Evolutionary conservation across 345 rosid species (phyloP), one percentile per base, ranked within the genome.

Genomic region (Aethionema arabicum): DNA sequence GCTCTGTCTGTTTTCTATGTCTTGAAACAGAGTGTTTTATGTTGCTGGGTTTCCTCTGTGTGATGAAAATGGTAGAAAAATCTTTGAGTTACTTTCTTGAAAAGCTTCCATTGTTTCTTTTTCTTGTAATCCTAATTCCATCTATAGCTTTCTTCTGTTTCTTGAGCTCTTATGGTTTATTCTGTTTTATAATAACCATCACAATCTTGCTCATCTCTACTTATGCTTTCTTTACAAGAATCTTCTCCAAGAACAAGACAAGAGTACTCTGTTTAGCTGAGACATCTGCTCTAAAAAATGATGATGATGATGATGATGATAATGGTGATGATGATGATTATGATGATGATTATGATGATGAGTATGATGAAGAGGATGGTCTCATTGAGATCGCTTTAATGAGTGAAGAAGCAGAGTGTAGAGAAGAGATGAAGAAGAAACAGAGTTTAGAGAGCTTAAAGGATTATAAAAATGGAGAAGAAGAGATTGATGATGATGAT

Each of bases 401-500:
- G 61, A 53, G 48, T 9, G 72, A 68, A 53, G 39, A 52, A 41
- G 41, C 7, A 35, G 36, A 50, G 43, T 47, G 35, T 48, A n/a
- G 31, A 8, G 71, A 49, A 16, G 45, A 52, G 59, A 35, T 27
- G 66, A 60, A 47, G 16, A 41, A 51, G 52, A 41, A 13, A 36
- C 60, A 33, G 30, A 59, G 9, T 52, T 66, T 35, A 15, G 59
- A 61, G 35, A 67, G 50, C 27, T 32, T 69, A 49, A 59, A 27
- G 41, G 32, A 9, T 59, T 66, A 6, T 40, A 6, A 13, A 32
- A 56, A 57, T 14, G 51, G 58, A 41, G 60, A 35, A 59, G 47
- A 59, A 43, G 52, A 59, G 31, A 67, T 67, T 6, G 74, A 68
- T 7, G 75, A 68, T 7, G 75, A 76, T 55, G 86, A 79, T 32